phyloP scores from a whole-genome alignment of 1,284 basidiomycete genomes.

The Cystobasidium slooffiae region DNA sequence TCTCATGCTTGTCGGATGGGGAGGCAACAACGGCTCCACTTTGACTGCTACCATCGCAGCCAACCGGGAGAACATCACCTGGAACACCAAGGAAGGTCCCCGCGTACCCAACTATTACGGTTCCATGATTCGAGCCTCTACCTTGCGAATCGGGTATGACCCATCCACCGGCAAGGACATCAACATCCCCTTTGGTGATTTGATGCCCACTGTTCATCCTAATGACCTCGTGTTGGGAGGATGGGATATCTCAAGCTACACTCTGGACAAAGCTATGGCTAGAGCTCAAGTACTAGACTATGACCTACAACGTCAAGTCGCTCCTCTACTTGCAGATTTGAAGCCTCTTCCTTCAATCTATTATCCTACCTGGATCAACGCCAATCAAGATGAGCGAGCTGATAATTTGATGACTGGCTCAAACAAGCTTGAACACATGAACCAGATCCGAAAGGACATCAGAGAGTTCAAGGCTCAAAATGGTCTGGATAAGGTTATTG shows the following conservation, averaged over 20 bases:
- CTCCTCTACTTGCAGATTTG: conserved; percentile 79
- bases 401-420: conserved; percentile 85
- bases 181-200: conserved; percentile 87
- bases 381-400: conserved; percentile 94
- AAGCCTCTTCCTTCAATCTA: conserved; percentile 93
- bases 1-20: conserved; percentile 94
- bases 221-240: conserved; percentile 97
- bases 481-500: conserved; percentile 70
- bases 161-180: conserved; percentile 84
- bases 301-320: conserved; percentile 94
- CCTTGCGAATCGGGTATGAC: conserved; percentile 87
- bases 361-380: conserved; percentile 61
- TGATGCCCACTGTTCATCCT: conserved; percentile 97
- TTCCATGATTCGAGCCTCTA: conserved; percentile 85
- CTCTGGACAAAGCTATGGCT: conserved; percentile 89
- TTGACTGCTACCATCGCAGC: conserved; percentile 93
- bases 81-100: conserved; percentile 90
- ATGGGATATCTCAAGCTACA: conserved; percentile 90
- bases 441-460: conserved; percentile 89
- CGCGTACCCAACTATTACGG: conserved; percentile 97
- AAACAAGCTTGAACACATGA: conserved; percentile 89
- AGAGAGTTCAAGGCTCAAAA: conserved; percentile 87
- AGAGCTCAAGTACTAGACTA: conserved; percentile 94
- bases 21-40: conserved; percentile 97
- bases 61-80: conserved; percentile 91